Evolutionary conservation across 257 asterid species (phyloP), one percentile per base, ranked within the genome.

Genomic region (Solanum piurae): DNA sequence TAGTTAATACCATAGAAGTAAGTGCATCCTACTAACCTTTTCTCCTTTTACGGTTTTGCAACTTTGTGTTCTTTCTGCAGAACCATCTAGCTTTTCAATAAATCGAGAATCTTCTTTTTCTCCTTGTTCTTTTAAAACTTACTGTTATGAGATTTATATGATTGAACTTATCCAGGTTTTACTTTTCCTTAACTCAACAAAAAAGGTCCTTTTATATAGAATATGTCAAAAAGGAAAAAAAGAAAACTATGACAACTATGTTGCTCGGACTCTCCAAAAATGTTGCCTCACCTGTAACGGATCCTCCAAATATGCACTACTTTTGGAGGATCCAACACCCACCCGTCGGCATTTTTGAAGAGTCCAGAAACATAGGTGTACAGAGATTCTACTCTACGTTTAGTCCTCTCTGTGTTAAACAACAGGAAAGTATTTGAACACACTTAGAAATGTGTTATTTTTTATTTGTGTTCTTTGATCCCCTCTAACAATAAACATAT

Each of bases 1-100:
- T 95, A 75, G 98, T 95, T 21, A 91, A 93, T 88, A 92, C 98
- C 74, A 94, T 95, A 49, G 94, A 93, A 96, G 98, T 94, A 90
- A 84, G 13, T 66, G 6, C 46, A 82, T 34, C 46, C 34, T 11
- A 40, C 44, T 37, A 14, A 12, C 9, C 46, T 27, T 25, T 29
- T n/a, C n/a, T 11, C 36, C 1, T 73, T 85, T 71, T 38, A 0
- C 29, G 44, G 44, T 74, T 36, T 34, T 37, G 52, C 83, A 74
- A 36, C 42, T 74, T 0, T 0, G 82, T 79, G 27, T 66, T 33
- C 49, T 80, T n/a, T 62, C 75, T 18, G 66, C 13, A 20, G 75
- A 83, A 34, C 33, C 46, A 18, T 20, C 80, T 16, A 20, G 2
- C 36, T 34, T 73, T 1, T 38, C n/a, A 0, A 23, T 6, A 75